Conservation (phyloP, 2,329 filamentous ascomycete genomes). For the Myriosclerotinia duriaeana region DNA sequence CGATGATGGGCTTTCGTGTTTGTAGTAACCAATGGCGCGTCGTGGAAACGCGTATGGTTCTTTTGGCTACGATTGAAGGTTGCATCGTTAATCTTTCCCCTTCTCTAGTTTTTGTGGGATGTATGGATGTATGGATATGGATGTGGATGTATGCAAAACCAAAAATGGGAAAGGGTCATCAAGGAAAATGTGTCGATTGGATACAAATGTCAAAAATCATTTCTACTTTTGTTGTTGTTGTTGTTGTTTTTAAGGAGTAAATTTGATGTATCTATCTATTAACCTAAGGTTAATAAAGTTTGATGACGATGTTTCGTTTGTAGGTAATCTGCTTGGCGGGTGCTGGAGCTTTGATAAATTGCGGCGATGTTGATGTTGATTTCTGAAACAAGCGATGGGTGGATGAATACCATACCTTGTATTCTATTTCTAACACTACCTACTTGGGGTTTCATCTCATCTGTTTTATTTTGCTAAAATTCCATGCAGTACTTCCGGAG, state of each 20-base stretch:
- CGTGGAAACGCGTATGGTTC: conserved; percentile 8
- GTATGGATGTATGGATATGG: background rate
- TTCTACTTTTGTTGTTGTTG: background rate
- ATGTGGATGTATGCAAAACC: background rate
- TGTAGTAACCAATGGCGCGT: conserved; percentile 19
- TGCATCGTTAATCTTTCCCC: conserved; percentile 10
- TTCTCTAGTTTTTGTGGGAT: background rate
- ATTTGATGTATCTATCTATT: background rate
- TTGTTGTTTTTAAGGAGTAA: conserved; percentile 3
- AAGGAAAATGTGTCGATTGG: conserved; percentile 1
- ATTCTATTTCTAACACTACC: too few species aligned
- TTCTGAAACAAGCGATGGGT: background rate
- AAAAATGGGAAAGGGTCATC: background rate
- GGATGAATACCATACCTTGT: too few species aligned
- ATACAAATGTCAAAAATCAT: background rate
- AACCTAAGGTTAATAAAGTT: background rate
- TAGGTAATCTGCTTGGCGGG: conserved; percentile 11
- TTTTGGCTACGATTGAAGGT: conserved; percentile 9
- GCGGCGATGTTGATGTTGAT: background rate
- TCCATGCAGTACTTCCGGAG: too few species aligned
- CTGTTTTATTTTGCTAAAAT: too few species aligned
- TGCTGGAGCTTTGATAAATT: conserved; percentile 14
- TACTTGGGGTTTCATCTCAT: background rate
- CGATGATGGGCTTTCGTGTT: conserved; percentile 11
- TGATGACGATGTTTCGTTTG: too few species aligned